Percentiles rank a stretch among this genome's conserved stretches.
These are phyloP conservation scores for Xylariomycetidae sp. DNA, from an alignment of 2,329 filamentous ascomycete species.

Conservation along the genomic window DNA sequence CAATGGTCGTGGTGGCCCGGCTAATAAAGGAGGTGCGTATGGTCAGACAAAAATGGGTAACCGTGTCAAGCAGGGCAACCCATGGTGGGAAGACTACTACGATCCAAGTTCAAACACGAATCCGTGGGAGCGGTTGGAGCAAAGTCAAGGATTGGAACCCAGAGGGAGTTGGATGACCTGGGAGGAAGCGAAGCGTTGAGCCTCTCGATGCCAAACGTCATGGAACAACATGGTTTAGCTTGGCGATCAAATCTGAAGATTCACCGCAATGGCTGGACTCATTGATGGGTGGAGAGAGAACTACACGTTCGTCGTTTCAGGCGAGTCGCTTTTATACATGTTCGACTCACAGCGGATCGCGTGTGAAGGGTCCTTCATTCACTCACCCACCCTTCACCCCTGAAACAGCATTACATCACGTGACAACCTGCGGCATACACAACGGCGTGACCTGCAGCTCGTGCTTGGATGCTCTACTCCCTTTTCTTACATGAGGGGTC, in stretches of 20 bases:
- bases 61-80: conserved; percentile 35
- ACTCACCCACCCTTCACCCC: not conserved
- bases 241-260: too few relatives aligned
- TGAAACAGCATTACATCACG: conserved; percentile 26
- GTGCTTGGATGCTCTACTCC: conserved; percentile 14
- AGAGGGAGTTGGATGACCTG: conserved; percentile 41
- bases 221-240: too few relatives aligned
- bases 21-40: too few relatives aligned
- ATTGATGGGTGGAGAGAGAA: too few relatives aligned
- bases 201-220: too few relatives aligned
- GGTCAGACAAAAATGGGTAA: conserved; percentile 9
- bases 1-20: conserved; percentile 7
- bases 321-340: too few relatives aligned
- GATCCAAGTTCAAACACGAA: conserved; percentile 66
- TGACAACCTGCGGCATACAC: conserved; percentile 22
- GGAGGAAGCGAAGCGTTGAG: conserved; percentile 25
- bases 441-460: conserved; percentile 12
- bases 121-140: conserved; percentile 62
- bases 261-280: too few relatives aligned
- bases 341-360: too few relatives aligned
- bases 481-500: conserved; percentile 14
- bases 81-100: conserved; percentile 66
- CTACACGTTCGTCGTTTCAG: too few relatives aligned
- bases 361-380: too few relatives aligned
- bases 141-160: conserved; percentile 36